phyloP scores from a whole-genome alignment of 352 stramenopile genomes.

The Phytophthora citrophthora region DNA sequence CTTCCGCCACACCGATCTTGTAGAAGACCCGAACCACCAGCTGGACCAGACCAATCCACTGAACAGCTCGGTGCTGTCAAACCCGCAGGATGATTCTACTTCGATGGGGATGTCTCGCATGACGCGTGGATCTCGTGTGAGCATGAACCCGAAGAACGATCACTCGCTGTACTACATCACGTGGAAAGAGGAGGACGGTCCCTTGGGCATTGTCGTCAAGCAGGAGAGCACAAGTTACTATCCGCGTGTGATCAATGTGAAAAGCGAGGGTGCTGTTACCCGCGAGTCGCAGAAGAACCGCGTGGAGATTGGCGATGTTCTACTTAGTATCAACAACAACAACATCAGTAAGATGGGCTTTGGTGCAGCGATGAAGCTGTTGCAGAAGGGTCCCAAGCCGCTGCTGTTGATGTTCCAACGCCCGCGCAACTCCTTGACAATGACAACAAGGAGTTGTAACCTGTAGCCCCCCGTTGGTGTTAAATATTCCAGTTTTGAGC shows the following conservation, averaged over 20 bases:
- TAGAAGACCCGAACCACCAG: constrained; percentile 54
- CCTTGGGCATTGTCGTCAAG: constrained; percentile 87
- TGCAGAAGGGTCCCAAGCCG: constrained; percentile 88
- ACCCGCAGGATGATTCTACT: constrained; percentile 73
- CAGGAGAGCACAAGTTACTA: constrained; percentile 89
- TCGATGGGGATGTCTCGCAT: constrained; percentile 73
- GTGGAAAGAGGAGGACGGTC: constrained; percentile 89
- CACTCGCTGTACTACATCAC: constrained; percentile 91
- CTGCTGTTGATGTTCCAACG: constrained; percentile 89
- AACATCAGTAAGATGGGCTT: constrained; percentile 93
- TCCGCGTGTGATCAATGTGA: constrained; percentile 88
- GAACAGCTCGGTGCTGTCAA: constrained; percentile 47
- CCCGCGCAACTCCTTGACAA: constrained; percentile 46
- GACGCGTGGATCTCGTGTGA: constrained; percentile 72
- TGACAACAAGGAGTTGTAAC: constrained; percentile 42
- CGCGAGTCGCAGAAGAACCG: constrained; percentile 85
- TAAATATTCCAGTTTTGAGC: constrained; percentile 35
- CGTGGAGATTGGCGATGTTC: constrained; percentile 80
- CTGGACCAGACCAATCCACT: constrained; percentile 28
- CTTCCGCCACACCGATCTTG: constrained; percentile 82
- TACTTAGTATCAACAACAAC: constrained; percentile 92
- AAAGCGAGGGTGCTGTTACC: constrained; percentile 84
- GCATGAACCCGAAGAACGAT: constrained; percentile 84
- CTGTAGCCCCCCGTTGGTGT: constrained; percentile 37
- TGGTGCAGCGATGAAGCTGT: constrained; percentile 80